Base-by-base conservation (phyloP, 495 filamentous ascomycete genomes). In the Diplogelasinospora grovesii region DNA sequence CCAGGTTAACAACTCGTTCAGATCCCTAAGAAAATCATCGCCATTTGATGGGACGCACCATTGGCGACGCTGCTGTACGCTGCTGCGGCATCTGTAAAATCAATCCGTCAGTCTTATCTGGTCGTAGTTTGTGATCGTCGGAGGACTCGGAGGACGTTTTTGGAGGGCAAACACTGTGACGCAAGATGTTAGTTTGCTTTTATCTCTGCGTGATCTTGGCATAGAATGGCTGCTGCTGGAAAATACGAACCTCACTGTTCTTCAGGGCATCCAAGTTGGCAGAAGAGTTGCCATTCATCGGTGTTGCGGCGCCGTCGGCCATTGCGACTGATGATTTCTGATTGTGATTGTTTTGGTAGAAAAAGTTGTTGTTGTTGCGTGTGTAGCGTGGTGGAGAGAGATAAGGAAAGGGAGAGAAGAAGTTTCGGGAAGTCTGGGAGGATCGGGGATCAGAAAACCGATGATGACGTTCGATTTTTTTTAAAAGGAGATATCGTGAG, bases 161-260 rank as follows among this genome's bases (percentile, higher is more conserved):
- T 32, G 47, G 23, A 52, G 39, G 44, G 55, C 53, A 52, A 53
- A 63, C 43, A 63, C 55, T 57, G n/a, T n/a, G 21, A 19, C 13
- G 33, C 39, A 51, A 31, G 52, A n/a, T n/a, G n/a, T 66, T 64
- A 63, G 63, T 50, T 38, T 9, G 23, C n/a, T n/a, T n/a, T 49
- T 37, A 41, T 45, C 40, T 34, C 26, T 32, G 38, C 6, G 29
- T 41, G 27, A 42, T 38, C 25, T 36, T 26, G 19, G 20, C 18
- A 39, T 19, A 31, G 36, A 23, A 30, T 41, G 19, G 26, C 21
- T 19, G 21, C 28, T 23, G 26, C 14, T 34, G 31, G 23, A 44
- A 14, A 25, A 14, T 8, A 70, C 66, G 44, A 37, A 71, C 68
- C 68, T 63, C 59, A 71, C 68, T 69, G 56, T 52, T 57, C 54